Conservation (phyloP, 306 rosid species). For the Sophora flavescens region DNA sequence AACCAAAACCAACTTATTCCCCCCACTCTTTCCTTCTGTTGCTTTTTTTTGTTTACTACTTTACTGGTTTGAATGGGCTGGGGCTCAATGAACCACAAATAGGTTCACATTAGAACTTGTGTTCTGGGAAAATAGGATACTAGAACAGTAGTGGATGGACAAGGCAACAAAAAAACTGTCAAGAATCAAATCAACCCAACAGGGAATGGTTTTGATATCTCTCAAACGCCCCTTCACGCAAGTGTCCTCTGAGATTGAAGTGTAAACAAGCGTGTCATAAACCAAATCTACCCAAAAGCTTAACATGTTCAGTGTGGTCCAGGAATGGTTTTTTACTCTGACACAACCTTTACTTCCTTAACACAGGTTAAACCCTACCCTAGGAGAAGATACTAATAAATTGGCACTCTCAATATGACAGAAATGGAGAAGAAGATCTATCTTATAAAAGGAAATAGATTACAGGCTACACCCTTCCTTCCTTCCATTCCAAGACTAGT, state of each 20-base stretch:
- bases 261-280: no score
- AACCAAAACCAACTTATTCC: background rate
- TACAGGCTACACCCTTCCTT: no score
- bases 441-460: background rate
- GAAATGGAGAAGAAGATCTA: slow-evolving; percentile 15
- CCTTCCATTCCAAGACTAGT: background rate
- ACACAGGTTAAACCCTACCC: slow-evolving; percentile 14
- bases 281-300: no score
- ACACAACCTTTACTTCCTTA: background rate
- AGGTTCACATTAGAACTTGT: background rate
- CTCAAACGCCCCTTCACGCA: background rate
- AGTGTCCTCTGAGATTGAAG: background rate
- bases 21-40: background rate
- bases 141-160: slow-evolving; percentile 7
- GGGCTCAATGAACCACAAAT: background rate
- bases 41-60: background rate
- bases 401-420: background rate
- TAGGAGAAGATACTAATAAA: background rate
- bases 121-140: background rate
- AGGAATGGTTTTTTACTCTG: background rate
- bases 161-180: slow-evolving; percentile 5
- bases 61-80: slow-evolving; percentile 1
- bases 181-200: background rate
- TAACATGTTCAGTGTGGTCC: background rate
- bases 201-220: background rate